These are phyloP conservation scores for Mucor saturninus DNA, from an alignment of 371 early-diverging fungal genomes.

Conservation along the genomic window DNA sequence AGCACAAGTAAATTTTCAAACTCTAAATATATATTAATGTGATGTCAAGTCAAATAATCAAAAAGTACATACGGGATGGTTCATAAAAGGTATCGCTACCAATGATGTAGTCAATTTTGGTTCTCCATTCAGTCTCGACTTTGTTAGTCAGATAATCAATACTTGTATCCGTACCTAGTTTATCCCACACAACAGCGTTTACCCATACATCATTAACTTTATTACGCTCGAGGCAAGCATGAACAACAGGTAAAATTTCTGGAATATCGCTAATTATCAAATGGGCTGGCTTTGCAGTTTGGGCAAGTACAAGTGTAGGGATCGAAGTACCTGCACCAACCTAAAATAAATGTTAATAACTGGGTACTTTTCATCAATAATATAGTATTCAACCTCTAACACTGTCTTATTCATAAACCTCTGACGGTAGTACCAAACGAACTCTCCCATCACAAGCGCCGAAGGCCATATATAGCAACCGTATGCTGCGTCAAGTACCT, in stretches of 20 bases:
- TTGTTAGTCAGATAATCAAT: slow-evolving; percentile 31
- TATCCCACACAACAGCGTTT: slow-evolving; percentile 51
- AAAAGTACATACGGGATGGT: slow-evolving; percentile 45
- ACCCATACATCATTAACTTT: slow-evolving; percentile 18
- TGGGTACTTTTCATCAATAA: not conserved
- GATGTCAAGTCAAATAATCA: not conserved
- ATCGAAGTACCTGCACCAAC: slow-evolving; percentile 60
- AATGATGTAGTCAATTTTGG: slow-evolving; percentile 51
- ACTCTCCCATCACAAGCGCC: slow-evolving; percentile 56
- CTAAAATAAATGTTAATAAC: slow-evolving; percentile 12
- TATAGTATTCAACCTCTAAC: slow-evolving; percentile 28
- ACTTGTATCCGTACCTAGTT: slow-evolving; percentile 32
- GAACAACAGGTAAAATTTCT: slow-evolving; percentile 44
- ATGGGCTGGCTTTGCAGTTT: slow-evolving; percentile 12
- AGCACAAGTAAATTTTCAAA: slow-evolving; percentile 59
- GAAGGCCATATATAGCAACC: slow-evolving; percentile 67
- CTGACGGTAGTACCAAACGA: slow-evolving; percentile 40
- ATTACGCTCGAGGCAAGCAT: slow-evolving; percentile 42
- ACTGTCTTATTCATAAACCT: slow-evolving; percentile 31
- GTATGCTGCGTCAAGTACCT: slow-evolving; percentile 59
- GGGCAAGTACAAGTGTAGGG: slow-evolving; percentile 55
- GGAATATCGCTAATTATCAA: slow-evolving; percentile 52
- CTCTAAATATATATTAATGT: slow-evolving; percentile 34
- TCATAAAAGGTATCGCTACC: slow-evolving; percentile 68
- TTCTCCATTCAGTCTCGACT: slow-evolving; percentile 22